Conservation (phyloP, 2,329 filamentous ascomycete genomes). For the Cercospora canescens region DNA sequence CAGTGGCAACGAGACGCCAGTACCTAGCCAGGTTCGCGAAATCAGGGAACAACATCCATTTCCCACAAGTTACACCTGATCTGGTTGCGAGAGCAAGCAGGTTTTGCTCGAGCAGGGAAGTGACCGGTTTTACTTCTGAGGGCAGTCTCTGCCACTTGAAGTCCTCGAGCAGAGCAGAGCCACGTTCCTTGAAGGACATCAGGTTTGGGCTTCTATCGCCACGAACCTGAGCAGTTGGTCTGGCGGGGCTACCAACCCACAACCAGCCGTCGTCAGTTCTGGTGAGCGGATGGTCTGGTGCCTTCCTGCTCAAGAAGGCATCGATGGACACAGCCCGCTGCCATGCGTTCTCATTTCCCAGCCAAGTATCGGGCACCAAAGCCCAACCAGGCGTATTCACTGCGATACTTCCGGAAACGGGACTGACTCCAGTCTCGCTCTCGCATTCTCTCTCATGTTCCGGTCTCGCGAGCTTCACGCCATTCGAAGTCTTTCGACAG, state of each 20-base stretch:
- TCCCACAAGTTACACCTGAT: conserved; percentile 63
- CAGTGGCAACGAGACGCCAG: conserved; percentile 68
- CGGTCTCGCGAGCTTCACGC: too few species aligned
- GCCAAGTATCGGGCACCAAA: conserved; percentile 33
- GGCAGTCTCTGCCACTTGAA: conserved; percentile 32
- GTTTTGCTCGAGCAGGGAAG: conserved; percentile 47
- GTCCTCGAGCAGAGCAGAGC: conserved; percentile 31
- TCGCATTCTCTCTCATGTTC: too few species aligned
- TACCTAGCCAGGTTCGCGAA: conserved; percentile 57
- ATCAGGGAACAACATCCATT: conserved; percentile 75
- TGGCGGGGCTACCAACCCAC: conserved; percentile 66
- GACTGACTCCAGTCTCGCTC: too few species aligned
- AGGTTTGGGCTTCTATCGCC: conserved; percentile 48
- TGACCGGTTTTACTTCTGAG: too few species aligned
- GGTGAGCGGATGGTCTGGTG: conserved; percentile 61
- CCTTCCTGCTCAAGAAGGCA: conserved; percentile 67
- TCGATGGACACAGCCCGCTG: conserved; percentile 63
- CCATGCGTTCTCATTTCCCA: conserved; percentile 54
- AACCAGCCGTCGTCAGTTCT: conserved; percentile 64
- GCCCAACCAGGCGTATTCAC: neutral
- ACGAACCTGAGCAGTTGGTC: conserved; percentile 32
- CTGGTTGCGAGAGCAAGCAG: conserved; percentile 63
- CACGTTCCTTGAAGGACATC: conserved; percentile 54
- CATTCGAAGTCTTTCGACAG: neutral
- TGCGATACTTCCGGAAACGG: neutral